phyloP scores from a whole-genome alignment of 2,329 filamentous ascomycete genomes.

The Didymella pomorum region DNA sequence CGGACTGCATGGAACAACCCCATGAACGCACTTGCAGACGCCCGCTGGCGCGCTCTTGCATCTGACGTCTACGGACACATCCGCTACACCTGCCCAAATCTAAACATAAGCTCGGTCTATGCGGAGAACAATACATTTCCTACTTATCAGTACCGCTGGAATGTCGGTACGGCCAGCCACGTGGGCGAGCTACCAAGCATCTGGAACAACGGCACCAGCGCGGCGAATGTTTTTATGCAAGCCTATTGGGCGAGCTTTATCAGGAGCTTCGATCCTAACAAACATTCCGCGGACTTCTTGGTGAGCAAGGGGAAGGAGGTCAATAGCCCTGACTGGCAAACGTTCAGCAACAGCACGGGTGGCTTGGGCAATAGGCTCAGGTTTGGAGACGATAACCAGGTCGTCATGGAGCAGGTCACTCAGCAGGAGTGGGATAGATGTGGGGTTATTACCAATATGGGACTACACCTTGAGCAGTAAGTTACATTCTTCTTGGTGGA shows the following conservation, averaged over 20 bases:
- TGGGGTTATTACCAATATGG: slow-evolving; percentile 35
- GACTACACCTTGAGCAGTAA: slow-evolving; percentile 43
- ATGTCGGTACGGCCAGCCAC: slow-evolving; percentile 53
- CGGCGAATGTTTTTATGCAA: slow-evolving; percentile 42
- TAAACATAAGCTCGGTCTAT: slow-evolving; percentile 51
- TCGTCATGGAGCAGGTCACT: slow-evolving; percentile 41
- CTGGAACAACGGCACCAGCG: slow-evolving; percentile 48
- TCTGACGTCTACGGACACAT: slow-evolving; percentile 57
- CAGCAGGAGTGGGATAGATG: slow-evolving; percentile 35
- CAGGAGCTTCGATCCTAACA: slow-evolving; percentile 52
- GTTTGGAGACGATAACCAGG: slow-evolving; percentile 40
- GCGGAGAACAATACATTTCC: slow-evolving; percentile 37
- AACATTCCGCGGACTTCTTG: slow-evolving; percentile 37
- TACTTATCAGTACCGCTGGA: slow-evolving; percentile 60
- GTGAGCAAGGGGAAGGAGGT: slow-evolving; percentile 26
- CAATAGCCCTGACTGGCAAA: slow-evolving; percentile 39
- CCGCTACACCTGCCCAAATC: slow-evolving; percentile 59
- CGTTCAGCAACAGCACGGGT: slow-evolving; percentile 14
- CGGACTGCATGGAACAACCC: slow-evolving; percentile 40
- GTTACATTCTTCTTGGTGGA: slow-evolving; percentile 18
- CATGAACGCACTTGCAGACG: slow-evolving; percentile 35
- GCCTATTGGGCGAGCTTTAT: slow-evolving; percentile 59
- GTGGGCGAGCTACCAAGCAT: slow-evolving; percentile 51
- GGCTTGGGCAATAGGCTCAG: slow-evolving; percentile 31
- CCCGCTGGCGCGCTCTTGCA: slow-evolving; percentile 47